These are phyloP conservation scores for Rhytidhysteron rufulum DNA, from an alignment of 2,329 filamentous ascomycete genomes.

Conservation along the genomic window DNA sequence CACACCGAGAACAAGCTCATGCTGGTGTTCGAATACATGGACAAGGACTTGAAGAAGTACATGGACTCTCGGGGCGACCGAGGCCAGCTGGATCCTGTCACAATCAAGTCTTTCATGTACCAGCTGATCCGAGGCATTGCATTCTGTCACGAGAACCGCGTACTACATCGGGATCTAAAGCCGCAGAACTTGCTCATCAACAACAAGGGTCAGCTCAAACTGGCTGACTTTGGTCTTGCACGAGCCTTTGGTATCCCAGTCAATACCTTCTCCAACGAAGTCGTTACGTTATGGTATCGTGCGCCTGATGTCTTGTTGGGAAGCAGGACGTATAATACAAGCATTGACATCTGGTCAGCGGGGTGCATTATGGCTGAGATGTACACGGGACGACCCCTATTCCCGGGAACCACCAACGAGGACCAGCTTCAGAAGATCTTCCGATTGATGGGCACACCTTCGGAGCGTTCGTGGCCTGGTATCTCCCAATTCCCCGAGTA, in stretches of 20 bases:
- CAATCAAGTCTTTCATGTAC: conserved; percentile 99
- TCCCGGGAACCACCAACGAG: conserved; percentile 96
- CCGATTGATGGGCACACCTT: conserved; percentile 96
- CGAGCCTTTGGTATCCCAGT: conserved; percentile 95
- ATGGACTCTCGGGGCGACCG: conserved; percentile 93
- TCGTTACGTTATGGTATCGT: conserved; percentile 96
- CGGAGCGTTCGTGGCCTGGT: conserved; percentile 90
- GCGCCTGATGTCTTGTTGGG: conserved; percentile 93
- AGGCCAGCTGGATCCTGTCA: conserved; percentile 79
- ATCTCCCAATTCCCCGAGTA: conserved; percentile 97
- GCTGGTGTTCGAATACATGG: conserved; percentile 99
- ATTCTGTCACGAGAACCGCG: conserved; percentile 96
- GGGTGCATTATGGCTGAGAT: conserved; percentile 99
- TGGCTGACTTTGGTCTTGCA: conserved; percentile 91
- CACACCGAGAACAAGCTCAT: conserved; percentile 99
- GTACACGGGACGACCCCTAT: conserved; percentile 93
- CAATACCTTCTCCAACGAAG: conserved; percentile 97
- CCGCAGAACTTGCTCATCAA: conserved; percentile 97
- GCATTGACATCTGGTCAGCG: conserved; percentile 98
- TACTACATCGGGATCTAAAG: conserved; percentile 92
- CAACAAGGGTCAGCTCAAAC: conserved; percentile 81
- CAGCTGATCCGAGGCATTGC: conserved; percentile 93
- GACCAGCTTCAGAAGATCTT: conserved; percentile 97
- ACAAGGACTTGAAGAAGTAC: conserved; percentile 96
- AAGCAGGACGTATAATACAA: conserved; percentile 96